Conservation (phyloP, 768 basidiomycete species). For the Trametes punicea region DNA sequence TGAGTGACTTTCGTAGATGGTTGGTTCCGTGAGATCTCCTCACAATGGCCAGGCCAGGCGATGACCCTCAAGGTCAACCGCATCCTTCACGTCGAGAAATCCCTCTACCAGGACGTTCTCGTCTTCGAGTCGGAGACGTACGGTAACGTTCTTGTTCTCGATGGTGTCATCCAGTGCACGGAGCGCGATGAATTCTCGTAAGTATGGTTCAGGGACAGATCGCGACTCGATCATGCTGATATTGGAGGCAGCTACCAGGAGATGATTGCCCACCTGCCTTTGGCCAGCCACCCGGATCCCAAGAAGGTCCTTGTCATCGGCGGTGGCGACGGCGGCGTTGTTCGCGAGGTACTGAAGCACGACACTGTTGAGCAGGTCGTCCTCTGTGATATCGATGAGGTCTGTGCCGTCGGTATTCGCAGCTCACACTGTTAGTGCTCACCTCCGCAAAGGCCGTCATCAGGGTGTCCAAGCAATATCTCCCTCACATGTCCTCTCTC, state of each 20-base stretch:
- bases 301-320: slow-evolving; percentile 96
- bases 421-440: neutral
- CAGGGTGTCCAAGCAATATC: slow-evolving; percentile 88
- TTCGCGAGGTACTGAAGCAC: slow-evolving; percentile 96
- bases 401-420: slow-evolving; percentile 24
- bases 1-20: slow-evolving; percentile 52
- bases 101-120: slow-evolving; percentile 93
- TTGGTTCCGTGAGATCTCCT: slow-evolving; percentile 94
- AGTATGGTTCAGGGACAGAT: slow-evolving; percentile 31
- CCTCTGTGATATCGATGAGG: slow-evolving; percentile 97
- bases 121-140: slow-evolving; percentile 95
- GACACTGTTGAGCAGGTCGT: slow-evolving; percentile 86
- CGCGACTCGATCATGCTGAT: slow-evolving; percentile 3
- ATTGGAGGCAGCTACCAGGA: slow-evolving; percentile 79
- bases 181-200: slow-evolving; percentile 99
- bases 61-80: slow-evolving; percentile 96
- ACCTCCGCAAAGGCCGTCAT: slow-evolving; percentile 68
- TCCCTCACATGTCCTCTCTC: slow-evolving; percentile 90
- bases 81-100: slow-evolving; percentile 92
- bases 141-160: slow-evolving; percentile 95
- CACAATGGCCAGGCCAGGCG: slow-evolving; percentile 97
- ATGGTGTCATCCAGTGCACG: slow-evolving; percentile 94
- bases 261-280: slow-evolving; percentile 98
- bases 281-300: slow-evolving; percentile 94
- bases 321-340: slow-evolving; percentile 97